A percentile compares a stretch with the other conserved stretches of the same genome.
phyloP scores from a whole-genome alignment of 345 rosid species.

The Eutrema yunnanense region DNA sequence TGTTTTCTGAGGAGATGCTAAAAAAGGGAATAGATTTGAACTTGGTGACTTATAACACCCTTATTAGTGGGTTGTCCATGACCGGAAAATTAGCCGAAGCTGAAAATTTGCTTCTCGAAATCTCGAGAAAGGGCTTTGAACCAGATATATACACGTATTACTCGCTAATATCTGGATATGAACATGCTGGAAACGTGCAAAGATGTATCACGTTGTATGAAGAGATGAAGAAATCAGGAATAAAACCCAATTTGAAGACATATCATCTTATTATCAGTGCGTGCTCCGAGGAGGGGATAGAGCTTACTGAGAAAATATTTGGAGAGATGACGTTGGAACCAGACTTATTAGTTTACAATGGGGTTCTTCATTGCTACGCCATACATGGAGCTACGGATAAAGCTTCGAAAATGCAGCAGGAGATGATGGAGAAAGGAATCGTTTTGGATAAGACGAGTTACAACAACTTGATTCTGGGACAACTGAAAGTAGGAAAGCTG shows the following conservation, averaged over 20 bases:
- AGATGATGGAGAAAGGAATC: slow-evolving; percentile 54
- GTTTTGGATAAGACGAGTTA: slow-evolving; percentile 53
- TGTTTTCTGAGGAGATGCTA: slow-evolving; percentile 59
- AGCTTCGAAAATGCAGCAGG: slow-evolving; percentile 39
- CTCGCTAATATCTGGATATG: slow-evolving; percentile 65
- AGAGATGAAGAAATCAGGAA: slow-evolving; percentile 53
- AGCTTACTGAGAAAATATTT: slow-evolving; percentile 41
- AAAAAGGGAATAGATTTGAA: slow-evolving; percentile 40
- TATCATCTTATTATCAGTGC: slow-evolving; percentile 52
- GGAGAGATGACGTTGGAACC: slow-evolving; percentile 61
- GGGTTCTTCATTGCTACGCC: slow-evolving; percentile 45
- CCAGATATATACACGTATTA: slow-evolving; percentile 73
- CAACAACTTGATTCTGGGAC: slow-evolving; percentile 61
- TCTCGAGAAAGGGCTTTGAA: slow-evolving; percentile 39
- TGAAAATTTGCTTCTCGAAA: slow-evolving; percentile 51
- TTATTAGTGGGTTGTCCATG: slow-evolving; percentile 65
- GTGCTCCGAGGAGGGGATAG: slow-evolving; percentile 45
- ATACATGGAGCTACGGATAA: slow-evolving; percentile 46
- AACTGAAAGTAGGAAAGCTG: slow-evolving; percentile 40
- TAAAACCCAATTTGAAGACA: slow-evolving; percentile 51
- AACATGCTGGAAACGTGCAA: slow-evolving; percentile 36
- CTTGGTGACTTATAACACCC: slow-evolving; percentile 70
- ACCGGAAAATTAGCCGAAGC: slow-evolving; percentile 50
- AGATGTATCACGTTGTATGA: slow-evolving; percentile 62
- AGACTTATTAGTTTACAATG: slow-evolving; percentile 49